Conservation (phyloP, 257 asterid species). For the Solanum microdontum region DNA sequence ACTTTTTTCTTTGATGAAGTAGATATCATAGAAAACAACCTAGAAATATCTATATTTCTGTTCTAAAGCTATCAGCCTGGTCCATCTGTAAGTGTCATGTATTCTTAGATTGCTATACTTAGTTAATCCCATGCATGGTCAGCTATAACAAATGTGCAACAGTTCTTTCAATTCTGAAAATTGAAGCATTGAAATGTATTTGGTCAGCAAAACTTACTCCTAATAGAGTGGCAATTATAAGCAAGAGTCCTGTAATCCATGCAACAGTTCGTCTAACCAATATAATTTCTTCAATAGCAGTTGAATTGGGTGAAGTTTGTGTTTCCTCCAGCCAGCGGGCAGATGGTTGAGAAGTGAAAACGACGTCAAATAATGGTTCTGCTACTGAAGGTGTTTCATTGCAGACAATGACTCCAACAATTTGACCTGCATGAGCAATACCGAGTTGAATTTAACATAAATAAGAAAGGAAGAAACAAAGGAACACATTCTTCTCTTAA, state of each 20-base stretch:
- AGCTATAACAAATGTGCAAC: neutral
- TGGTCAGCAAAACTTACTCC: conserved; percentile 46
- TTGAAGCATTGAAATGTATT: neutral
- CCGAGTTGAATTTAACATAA: neutral
- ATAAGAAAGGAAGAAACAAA: neutral
- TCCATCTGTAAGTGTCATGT: neutral
- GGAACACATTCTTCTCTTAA: neutral
- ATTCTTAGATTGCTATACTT: neutral
- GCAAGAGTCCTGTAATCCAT: conserved; percentile 87
- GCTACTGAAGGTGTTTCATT: conserved; percentile 27
- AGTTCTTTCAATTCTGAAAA: neutral
- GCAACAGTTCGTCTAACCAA: conserved; percentile 70
- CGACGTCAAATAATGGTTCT: conserved; percentile 37
- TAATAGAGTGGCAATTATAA: conserved; percentile 66
- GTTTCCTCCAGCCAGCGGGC: conserved; percentile 64
- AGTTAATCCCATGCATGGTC: neutral
- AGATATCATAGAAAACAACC: neutral
- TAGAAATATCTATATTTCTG: neutral
- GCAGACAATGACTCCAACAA: conserved; percentile 65
- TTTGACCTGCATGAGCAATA: conserved; percentile 44
- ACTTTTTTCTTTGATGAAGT: neutral
- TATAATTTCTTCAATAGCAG: conserved; percentile 30
- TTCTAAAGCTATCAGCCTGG: neutral
- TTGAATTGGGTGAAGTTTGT: conserved; percentile 6
- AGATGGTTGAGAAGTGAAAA: conserved; percentile 40